These are phyloP conservation scores for Paxillus involutus DNA, from an alignment of 768 basidiomycete species.

Conservation along the genomic window DNA sequence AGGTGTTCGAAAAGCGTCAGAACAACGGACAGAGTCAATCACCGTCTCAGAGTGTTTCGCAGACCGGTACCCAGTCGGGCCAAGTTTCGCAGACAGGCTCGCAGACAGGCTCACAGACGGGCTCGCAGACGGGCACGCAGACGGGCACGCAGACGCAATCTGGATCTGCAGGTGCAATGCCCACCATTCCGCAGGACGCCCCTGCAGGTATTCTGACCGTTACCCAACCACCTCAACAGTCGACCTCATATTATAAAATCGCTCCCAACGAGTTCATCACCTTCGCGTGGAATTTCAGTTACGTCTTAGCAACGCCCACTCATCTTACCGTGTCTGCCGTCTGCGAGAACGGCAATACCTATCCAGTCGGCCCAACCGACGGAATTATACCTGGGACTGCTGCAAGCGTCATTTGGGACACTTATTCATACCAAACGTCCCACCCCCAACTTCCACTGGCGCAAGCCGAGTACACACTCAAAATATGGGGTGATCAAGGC, in stretches of 20 bases:
- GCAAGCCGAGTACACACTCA: conserved; percentile 73
- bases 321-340: conserved; percentile 79
- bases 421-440: conserved; percentile 67
- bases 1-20: conserved; percentile 8
- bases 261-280: conserved; percentile 72
- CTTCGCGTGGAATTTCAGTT: conserved; percentile 89
- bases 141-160: no score
- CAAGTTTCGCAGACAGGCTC: conserved; percentile 8
- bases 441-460: conserved; percentile 66
- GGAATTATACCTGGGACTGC: conserved; percentile 71
- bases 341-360: conserved; percentile 87
- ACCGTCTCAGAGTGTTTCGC: conserved; percentile 4
- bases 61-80: neutral
- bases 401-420: conserved; percentile 77
- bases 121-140: no score
- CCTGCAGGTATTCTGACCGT: conserved; percentile 68
- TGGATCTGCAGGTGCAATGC: conserved; percentile 1
- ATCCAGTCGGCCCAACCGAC: conserved; percentile 79
- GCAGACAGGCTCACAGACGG: conserved; percentile 9
- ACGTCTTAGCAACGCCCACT: conserved; percentile 67
- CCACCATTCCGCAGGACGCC: conserved; percentile 48
- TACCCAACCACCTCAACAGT: conserved; percentile 79
- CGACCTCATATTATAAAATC: conserved; percentile 88
- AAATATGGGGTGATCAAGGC: conserved; percentile 82
- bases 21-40: conserved; percentile 3